Evolutionary conservation across 805 yeast species (phyloP), one percentile per base, ranked within the genome.

Genomic region (Nakazawaea holstii): DNA sequence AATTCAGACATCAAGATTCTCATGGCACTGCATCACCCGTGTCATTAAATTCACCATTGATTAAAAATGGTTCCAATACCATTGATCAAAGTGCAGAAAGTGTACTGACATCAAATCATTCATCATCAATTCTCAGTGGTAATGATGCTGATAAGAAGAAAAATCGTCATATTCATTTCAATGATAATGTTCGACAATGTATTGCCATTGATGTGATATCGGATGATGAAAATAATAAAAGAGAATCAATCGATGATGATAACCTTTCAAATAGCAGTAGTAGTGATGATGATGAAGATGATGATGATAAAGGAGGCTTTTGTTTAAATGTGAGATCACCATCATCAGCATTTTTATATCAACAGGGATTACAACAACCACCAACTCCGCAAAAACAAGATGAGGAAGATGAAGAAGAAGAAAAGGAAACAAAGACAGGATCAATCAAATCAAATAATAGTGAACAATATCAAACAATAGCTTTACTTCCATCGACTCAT

Each of bases 141-240:
- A 35, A 35, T 17, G 17, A 6, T 13, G 20, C 6, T 27, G 20
- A 14, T 14, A 43, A 13, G 26, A 70, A 69, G 48, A 66, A 62
- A 33, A 73, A 68, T 54, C 78, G 95, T 51, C 95, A 79, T 56
- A 91, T 94, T 52, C 98, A 91, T 65, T 94, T 94, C 68, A 94
- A 85, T 62, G 95, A 89, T 61, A 80, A 90, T 46, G 99, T 94
- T 30, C 91, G 89, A 62, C 99, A 94, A 65, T 94, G 99, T 65
- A 82, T 87, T 52, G 91, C 96, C 0, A 61, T 91, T 9, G 80
- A 76, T 49, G 59, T 59, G 10, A 59, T 51, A 40, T 54, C 58
- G 28, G 68, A 65, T 15, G 60, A 64, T 32, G 59, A 61, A 32
- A 51, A 45, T 30, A 58, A 56, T n/a, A 53, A 56, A 39, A 52